Evolutionary conservation across 345 rosid genomes (phyloP).

Genomic region (Moringa oleifera): DNA sequence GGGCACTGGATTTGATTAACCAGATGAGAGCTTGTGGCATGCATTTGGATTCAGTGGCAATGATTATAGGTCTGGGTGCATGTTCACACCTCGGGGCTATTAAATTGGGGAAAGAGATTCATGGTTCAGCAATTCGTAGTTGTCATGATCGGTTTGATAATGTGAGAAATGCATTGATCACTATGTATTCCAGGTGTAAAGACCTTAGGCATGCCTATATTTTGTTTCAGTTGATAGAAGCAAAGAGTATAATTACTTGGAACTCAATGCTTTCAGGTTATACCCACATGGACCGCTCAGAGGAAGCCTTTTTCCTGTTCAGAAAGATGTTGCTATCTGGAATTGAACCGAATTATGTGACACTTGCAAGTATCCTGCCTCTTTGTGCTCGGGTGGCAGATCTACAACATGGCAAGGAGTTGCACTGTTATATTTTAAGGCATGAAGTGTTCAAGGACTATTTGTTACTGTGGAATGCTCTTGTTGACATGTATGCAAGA

Average conservation of each 20-base stretch:
- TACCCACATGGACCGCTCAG: conserved; percentile 40
- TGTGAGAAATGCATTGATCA: conserved; percentile 60
- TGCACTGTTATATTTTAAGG: conserved; percentile 64
- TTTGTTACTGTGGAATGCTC: conserved; percentile 60
- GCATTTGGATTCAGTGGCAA: conserved; percentile 49
- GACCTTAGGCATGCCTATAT: conserved; percentile 40
- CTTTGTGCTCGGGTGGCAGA: conserved; percentile 77
- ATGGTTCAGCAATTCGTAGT: conserved; percentile 47
- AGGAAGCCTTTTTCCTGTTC: conserved; percentile 57
- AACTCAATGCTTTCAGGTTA: conserved; percentile 72
- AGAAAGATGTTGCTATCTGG: conserved; percentile 63
- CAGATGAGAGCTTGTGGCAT: conserved; percentile 35
- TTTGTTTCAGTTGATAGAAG: conserved; percentile 38
- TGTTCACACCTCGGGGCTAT: conserved; percentile 55
- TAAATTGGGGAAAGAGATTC: conserved; percentile 57
- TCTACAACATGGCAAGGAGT: conserved; percentile 82
- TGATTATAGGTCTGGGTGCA: conserved; percentile 58
- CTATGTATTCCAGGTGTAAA: conserved; percentile 67
- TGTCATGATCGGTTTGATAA: conserved; percentile 32
- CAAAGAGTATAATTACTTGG: conserved; percentile 56
- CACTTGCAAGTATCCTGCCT: conserved; percentile 72
- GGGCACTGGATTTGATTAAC: conserved; percentile 49
- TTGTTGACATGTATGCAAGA: conserved; percentile 77
- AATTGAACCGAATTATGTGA: conserved; percentile 54
- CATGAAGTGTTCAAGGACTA: conserved; percentile 36